phyloP scores from a whole-genome alignment of 768 basidiomycete species.

The Kwoniella europaea region DNA sequence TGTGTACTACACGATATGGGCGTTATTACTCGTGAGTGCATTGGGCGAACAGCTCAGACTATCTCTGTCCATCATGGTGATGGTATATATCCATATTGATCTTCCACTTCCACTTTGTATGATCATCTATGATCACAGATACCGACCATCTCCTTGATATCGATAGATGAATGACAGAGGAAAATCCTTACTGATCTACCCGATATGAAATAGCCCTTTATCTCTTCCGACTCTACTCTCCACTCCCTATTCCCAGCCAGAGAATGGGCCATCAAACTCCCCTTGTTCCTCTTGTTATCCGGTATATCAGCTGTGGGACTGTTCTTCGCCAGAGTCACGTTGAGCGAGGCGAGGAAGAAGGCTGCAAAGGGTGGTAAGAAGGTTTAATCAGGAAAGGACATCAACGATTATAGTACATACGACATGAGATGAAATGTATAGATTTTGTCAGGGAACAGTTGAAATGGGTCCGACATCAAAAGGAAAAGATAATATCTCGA shows the following conservation, averaged over 20 bases:
- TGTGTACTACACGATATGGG: slow-evolving; percentile 90
- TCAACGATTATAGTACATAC: no score
- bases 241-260: slow-evolving; percentile 81
- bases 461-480: no score
- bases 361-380: slow-evolving; percentile 67
- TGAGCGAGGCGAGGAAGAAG: slow-evolving; percentile 74
- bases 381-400: slow-evolving; percentile 25
- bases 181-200: not conserved
- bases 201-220: slow-evolving; percentile 67
- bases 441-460: no score
- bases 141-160: not conserved
- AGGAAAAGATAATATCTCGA: no score
- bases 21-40: slow-evolving; percentile 67
- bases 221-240: slow-evolving; percentile 73
- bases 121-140: slow-evolving; percentile 1
- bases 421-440: no score
- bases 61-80: slow-evolving; percentile 5
- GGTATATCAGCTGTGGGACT: slow-evolving; percentile 79
- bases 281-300: slow-evolving; percentile 77
- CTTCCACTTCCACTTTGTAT: not conserved
- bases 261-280: slow-evolving; percentile 90
- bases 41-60: not conserved
- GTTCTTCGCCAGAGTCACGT: slow-evolving; percentile 77
- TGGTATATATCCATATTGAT: no score
- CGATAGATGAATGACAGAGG: no score